phyloP scores from a whole-genome alignment of 208 protist genomes.

The Trypanosoma theileri region DNA sequence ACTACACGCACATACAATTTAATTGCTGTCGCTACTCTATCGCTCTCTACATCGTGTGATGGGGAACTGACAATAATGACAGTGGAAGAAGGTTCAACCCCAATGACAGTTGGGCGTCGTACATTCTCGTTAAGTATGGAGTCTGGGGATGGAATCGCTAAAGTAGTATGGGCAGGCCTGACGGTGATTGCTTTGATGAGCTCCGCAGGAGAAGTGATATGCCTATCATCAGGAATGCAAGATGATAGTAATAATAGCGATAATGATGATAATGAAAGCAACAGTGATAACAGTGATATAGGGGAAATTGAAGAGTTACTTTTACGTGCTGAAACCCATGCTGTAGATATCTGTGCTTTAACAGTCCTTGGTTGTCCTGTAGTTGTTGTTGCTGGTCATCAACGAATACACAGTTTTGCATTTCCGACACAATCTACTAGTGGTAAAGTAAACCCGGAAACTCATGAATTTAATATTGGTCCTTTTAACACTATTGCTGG shows the following conservation, averaged over 20 bases:
- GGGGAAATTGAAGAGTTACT: not conserved
- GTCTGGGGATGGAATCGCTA: conserved; percentile 22
- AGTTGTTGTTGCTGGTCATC: conserved; percentile 13
- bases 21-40: conserved; percentile 15
- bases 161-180: conserved; percentile 29
- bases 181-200: conserved; percentile 29
- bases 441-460: not conserved
- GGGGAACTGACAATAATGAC: conserved; percentile 26
- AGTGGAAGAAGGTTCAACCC: not conserved
- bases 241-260: not conserved
- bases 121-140: conserved; percentile 16
- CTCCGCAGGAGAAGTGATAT: conserved; percentile 20
- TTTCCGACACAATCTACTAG: not conserved
- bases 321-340: not conserved
- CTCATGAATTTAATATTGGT: conserved; percentile 13
- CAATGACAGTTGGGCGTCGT: conserved; percentile 18
- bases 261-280: not conserved
- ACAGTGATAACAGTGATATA: not conserved
- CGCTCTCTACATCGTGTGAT: not conserved
- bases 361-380: conserved; percentile 14
- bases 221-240: conserved; percentile 15
- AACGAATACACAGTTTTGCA: not conserved
- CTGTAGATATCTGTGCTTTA: conserved; percentile 25
- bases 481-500: conserved; percentile 21
- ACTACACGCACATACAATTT: not conserved